Percentiles rank a stretch among this genome's conserved stretches.
These are phyloP conservation scores for Sambucus nigra DNA, from an alignment of 129 eudicot species.

Conservation along the genomic window DNA sequence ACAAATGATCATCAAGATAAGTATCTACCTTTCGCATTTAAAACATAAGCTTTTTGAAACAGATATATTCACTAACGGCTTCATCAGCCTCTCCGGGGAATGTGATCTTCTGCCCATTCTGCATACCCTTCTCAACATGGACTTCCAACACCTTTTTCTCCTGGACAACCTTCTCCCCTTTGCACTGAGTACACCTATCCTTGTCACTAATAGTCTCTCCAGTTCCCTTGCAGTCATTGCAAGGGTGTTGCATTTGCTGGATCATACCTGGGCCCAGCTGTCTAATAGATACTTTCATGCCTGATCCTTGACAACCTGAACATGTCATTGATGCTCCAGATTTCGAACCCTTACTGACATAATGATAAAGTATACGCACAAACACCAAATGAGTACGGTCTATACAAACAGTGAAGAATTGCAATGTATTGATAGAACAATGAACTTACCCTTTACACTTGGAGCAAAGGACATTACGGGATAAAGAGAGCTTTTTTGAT, in stretches of 20 bases:
- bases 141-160: constrained; percentile 72
- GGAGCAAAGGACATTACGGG: constrained; percentile 59
- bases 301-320: constrained; percentile 59
- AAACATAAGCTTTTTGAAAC: background rate
- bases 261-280: constrained; percentile 80
- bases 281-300: constrained; percentile 63
- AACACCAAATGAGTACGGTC: background rate
- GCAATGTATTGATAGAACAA: background rate
- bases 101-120: constrained; percentile 56
- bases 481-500: constrained; percentile 60
- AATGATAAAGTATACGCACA: background rate
- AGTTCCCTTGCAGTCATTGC: constrained; percentile 76
- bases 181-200: constrained; percentile 57
- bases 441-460: constrained; percentile 63
- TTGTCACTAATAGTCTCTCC: constrained; percentile 58
- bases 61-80: constrained; percentile 30
- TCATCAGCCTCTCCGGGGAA: constrained; percentile 78
- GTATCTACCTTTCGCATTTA: background rate
- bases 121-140: constrained; percentile 73
- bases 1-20: background rate
- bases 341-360: constrained; percentile 58
- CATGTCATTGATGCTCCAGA: constrained; percentile 60
- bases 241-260: constrained; percentile 76
- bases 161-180: constrained; percentile 67
- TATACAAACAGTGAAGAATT: background rate